Percentiles rank a stretch among this genome's conserved stretches.
These are phyloP conservation scores for Hygrocybe coccinea DNA, from an alignment of 768 basidiomycete species.

Conservation along the genomic window DNA sequence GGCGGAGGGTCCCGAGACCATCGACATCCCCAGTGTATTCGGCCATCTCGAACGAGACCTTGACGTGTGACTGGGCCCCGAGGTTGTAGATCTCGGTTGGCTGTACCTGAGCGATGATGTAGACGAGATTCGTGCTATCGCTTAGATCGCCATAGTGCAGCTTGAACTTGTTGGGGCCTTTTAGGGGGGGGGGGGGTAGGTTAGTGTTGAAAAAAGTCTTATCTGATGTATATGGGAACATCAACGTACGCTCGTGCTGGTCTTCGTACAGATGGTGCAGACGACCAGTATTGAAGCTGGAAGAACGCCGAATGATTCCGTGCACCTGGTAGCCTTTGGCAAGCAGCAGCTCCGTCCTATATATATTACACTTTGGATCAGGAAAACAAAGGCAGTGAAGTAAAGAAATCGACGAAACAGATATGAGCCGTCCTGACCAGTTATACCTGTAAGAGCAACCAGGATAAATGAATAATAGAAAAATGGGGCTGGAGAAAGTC, in stretches of 20 bases:
- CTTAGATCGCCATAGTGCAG: conserved; percentile 90
- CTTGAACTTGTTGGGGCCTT: conserved; percentile 73
- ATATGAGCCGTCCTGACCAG: conserved; percentile 95
- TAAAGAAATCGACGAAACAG: conserved; percentile 48
- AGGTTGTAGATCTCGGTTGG: conserved; percentile 98
- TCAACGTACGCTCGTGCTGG: conserved; percentile 77
- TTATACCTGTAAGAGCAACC: conserved; percentile 61
- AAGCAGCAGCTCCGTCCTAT: conserved; percentile 76
- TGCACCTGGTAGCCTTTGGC: conserved; percentile 90
- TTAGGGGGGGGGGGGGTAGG: background rate
- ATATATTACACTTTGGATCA: conserved; percentile 10
- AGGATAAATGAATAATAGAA: conserved; percentile 11
- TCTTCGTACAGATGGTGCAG: conserved; percentile 91
- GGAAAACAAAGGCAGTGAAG: background rate
- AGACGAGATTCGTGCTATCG: conserved; percentile 95
- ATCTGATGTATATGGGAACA: conserved; percentile 7
- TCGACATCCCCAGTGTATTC: conserved; percentile 99
- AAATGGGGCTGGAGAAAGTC: conserved; percentile 1
- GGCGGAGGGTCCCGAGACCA: conserved; percentile 87
- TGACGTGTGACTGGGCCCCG: conserved; percentile 96
- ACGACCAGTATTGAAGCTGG: conserved; percentile 96
- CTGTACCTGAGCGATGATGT: conserved; percentile 90
- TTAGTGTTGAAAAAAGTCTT: background rate
- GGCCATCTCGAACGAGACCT: conserved; percentile 99
- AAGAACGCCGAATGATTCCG: conserved; percentile 94